Evolutionary conservation across 2,329 filamentous ascomycete genomes (phyloP).

Genomic region (Nigrospora oryzae): DNA sequence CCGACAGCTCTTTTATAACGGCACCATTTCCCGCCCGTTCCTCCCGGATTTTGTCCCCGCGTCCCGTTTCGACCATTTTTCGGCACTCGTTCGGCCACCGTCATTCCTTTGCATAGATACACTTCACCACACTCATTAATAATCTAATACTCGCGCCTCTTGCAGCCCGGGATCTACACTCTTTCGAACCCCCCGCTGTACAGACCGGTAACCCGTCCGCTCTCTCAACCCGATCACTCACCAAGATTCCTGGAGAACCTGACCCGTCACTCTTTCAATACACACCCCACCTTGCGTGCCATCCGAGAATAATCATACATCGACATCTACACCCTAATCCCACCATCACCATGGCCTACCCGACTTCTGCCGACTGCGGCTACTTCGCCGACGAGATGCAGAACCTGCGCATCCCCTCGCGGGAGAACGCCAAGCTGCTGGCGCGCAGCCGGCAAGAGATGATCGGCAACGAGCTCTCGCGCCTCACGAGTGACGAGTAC

Average conservation of each 20-base stretch:
- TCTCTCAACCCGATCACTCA: slow-evolving; percentile 15
- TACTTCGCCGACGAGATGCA: slow-evolving; percentile 48
- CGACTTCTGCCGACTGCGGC: slow-evolving; percentile 30
- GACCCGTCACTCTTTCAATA: slow-evolving; percentile 35
- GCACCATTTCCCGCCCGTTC: slow-evolving; percentile 31
- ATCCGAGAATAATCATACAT: slow-evolving; percentile 6
- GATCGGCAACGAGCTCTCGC: slow-evolving; percentile 82
- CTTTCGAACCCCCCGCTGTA: slow-evolving; percentile 23
- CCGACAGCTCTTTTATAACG: slow-evolving; percentile 39
- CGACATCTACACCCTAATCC: slow-evolving; percentile 15
- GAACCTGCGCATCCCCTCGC: slow-evolving; percentile 53
- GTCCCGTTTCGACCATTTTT: slow-evolving; percentile 14
- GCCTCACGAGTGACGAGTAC: slow-evolving; percentile 79
- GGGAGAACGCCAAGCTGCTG: slow-evolving; percentile 70
- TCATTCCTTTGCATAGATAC: slow-evolving; percentile 44
- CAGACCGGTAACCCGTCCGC: slow-evolving; percentile 1
- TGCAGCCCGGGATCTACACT: slow-evolving; percentile 34
- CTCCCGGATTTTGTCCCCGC: not conserved
- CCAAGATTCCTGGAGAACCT: slow-evolving; percentile 46
- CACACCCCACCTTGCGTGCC: slow-evolving; percentile 4
- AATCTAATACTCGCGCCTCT: slow-evolving; percentile 38
- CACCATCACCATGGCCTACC: slow-evolving; percentile 36
- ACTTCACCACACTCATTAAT: slow-evolving; percentile 52
- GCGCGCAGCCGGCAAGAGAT: slow-evolving; percentile 78
- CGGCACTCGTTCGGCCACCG: slow-evolving; percentile 40